Evolutionary conservation across 2,329 filamentous ascomycete species (phyloP).

Genomic region (Knoxdaviesia capensis): DNA sequence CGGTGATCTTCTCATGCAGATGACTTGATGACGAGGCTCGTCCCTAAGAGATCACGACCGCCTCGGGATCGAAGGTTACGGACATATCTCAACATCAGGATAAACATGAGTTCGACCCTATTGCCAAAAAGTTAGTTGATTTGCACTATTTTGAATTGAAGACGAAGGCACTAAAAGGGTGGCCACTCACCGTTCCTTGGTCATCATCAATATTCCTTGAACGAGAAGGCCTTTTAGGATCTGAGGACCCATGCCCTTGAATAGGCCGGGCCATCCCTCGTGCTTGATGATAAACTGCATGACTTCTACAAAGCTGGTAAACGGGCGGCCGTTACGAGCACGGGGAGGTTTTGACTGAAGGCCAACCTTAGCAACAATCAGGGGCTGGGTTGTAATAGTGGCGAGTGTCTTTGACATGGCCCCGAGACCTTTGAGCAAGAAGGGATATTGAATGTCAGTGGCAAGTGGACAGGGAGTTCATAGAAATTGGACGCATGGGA

Average conservation of each 20-base stretch:
- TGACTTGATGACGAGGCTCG: no score
- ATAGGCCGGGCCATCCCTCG: conserved; percentile 66
- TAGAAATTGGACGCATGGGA: no score
- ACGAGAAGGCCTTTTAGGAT: conserved; percentile 84
- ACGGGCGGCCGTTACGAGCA: conserved; percentile 67
- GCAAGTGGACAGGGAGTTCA: no score
- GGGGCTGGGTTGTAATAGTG: conserved; percentile 77
- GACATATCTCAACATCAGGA: conserved; percentile 70
- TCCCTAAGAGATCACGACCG: not conserved
- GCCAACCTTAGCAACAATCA: conserved; percentile 96
- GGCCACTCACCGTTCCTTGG: conserved; percentile 62
- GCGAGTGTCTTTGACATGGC: conserved; percentile 84
- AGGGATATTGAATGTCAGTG: not conserved
- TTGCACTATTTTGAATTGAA: conserved; percentile 1
- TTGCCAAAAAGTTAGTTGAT: not conserved
- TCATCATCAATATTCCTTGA: conserved; percentile 97
- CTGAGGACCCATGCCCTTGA: conserved; percentile 93
- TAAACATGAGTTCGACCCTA: conserved; percentile 73
- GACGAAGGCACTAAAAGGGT: not conserved
- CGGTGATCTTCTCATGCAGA: no score
- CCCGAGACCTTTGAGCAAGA: conserved; percentile 46
- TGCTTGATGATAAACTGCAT: conserved; percentile 86
- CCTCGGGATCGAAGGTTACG: conserved; percentile 38
- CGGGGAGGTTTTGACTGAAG: conserved; percentile 84
- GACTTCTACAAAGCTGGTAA: conserved; percentile 83